These are phyloP conservation scores for Rachicladosporium sp. DNA, from an alignment of 2,329 filamentous ascomycete species.

Conservation along the genomic window DNA sequence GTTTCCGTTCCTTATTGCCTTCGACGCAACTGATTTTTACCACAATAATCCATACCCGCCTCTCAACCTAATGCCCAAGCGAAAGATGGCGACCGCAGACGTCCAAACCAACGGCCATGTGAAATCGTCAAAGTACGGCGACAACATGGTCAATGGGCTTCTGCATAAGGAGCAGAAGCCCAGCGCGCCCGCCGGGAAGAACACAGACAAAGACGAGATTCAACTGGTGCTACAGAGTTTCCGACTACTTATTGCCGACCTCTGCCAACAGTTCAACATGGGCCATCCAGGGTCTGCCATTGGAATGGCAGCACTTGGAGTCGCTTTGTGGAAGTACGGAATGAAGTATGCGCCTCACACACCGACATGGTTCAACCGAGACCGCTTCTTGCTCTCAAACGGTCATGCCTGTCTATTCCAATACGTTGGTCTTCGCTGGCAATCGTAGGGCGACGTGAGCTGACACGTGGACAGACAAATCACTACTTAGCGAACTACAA, in stretches of 20 bases:
- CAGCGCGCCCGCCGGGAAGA: slow-evolving; percentile 1
- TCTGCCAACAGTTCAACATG: slow-evolving; percentile 58
- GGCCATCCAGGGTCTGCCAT: slow-evolving; percentile 47
- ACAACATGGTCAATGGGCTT: slow-evolving; percentile 7
- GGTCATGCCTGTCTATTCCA: slow-evolving; percentile 10
- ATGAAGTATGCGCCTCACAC: slow-evolving; percentile 31
- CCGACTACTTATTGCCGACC: slow-evolving; percentile 51
- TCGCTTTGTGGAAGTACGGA: slow-evolving; percentile 31
- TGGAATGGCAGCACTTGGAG: slow-evolving; percentile 34
- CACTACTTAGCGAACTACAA: slow-evolving; percentile 43
- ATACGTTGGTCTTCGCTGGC: neutral
- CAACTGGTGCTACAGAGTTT: slow-evolving; percentile 32
- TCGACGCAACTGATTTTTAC: neutral
- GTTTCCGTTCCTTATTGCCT: too few species aligned
- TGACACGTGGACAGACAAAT: slow-evolving; percentile 40
- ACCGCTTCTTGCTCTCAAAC: slow-evolving; percentile 35
- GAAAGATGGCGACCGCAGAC: slow-evolving; percentile 3
- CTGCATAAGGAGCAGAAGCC: slow-evolving; percentile 6
- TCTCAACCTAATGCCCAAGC: slow-evolving; percentile 1
- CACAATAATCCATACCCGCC: neutral
- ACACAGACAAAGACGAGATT: slow-evolving; percentile 4
- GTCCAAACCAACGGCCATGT: neutral
- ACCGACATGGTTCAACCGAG: slow-evolving; percentile 31
- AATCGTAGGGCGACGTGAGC: too few species aligned
- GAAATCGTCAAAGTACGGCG: slow-evolving; percentile 3